Conservation (phyloP, 208 protist species). For the Balamuthia mandrillaris region DNA sequence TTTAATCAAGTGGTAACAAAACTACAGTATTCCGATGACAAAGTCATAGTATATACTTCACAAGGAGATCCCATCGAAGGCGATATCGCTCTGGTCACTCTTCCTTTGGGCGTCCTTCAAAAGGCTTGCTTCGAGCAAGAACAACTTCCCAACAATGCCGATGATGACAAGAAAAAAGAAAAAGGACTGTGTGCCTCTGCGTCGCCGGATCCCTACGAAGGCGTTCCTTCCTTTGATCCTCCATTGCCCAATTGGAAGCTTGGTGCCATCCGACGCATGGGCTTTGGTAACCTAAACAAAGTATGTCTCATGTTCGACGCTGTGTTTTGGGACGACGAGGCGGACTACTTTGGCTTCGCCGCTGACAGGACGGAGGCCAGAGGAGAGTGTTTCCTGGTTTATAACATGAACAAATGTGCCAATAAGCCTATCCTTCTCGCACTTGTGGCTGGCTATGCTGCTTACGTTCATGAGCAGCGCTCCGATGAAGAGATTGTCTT, state of each 20-base stretch:
- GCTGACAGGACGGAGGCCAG: conserved; percentile 5
- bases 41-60: not conserved
- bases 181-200: too few relatives aligned
- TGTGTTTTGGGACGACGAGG: conserved; percentile 19
- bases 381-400: conserved; percentile 35
- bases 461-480: not conserved
- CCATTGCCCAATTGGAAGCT: conserved; percentile 36
- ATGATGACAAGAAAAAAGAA: not conserved
- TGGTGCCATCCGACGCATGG: not conserved
- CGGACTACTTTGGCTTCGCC: conserved; percentile 11
- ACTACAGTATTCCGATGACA: not conserved
- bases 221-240: not conserved
- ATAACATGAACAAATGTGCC: conserved; percentile 32
- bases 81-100: conserved; percentile 21
- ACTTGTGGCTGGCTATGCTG: conserved; percentile 31
- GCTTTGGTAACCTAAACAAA: conserved; percentile 48
- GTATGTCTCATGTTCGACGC: not conserved
- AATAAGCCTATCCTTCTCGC: conserved; percentile 22
- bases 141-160: too few relatives aligned
- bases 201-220: not conserved
- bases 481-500: conserved; percentile 8
- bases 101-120: conserved; percentile 38
- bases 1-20: not conserved
- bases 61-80: not conserved
- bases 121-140: not conserved